These are phyloP conservation scores for Myxozyma udenii DNA, from an alignment of 805 yeast species.

Conservation along the genomic window DNA sequence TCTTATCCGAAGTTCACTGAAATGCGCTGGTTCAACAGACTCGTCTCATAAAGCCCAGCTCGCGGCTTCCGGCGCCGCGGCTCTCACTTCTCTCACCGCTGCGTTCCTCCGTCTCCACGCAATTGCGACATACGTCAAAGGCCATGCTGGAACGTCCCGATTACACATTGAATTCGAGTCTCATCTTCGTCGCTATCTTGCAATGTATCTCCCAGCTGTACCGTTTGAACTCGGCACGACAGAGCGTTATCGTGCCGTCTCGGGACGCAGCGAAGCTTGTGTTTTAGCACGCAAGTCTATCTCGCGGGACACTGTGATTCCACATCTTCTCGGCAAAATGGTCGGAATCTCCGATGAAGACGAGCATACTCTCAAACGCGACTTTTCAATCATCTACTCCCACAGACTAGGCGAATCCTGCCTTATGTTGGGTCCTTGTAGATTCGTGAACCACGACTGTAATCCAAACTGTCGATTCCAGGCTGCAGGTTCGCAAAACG, in stretches of 20 bases:
- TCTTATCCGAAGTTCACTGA: slow-evolving; percentile 3
- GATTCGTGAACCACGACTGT: slow-evolving; percentile 52
- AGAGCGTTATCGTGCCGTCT: slow-evolving; percentile 41
- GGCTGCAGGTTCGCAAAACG: slow-evolving; percentile 29
- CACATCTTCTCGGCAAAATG: slow-evolving; percentile 42
- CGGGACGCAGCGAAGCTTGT: slow-evolving; percentile 40
- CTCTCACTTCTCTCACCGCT: slow-evolving; percentile 2
- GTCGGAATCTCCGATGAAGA: slow-evolving; percentile 40
- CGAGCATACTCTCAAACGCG: slow-evolving; percentile 38
- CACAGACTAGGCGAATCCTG: slow-evolving; percentile 39
- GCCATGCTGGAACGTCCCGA: slow-evolving; percentile 5
- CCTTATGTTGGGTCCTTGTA: slow-evolving; percentile 49
- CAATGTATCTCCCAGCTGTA: slow-evolving; percentile 40
- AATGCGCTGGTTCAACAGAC: too few relatives aligned
- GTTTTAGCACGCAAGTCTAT: slow-evolving; percentile 41
- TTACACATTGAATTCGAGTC: slow-evolving; percentile 38
- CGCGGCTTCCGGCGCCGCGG: neutral
- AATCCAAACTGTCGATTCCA: slow-evolving; percentile 44
- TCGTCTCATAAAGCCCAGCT: neutral
- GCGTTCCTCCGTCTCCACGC: slow-evolving; percentile 10
- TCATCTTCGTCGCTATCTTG: slow-evolving; percentile 42
- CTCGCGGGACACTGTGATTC: slow-evolving; percentile 38
- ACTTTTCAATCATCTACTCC: slow-evolving; percentile 46
- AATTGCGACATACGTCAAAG: slow-evolving; percentile 11
- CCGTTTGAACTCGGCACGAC: slow-evolving; percentile 46